These are phyloP conservation scores for Mycena sp. DNA, from an alignment of 1,284 basidiomycete species.

Conservation along the genomic window DNA sequence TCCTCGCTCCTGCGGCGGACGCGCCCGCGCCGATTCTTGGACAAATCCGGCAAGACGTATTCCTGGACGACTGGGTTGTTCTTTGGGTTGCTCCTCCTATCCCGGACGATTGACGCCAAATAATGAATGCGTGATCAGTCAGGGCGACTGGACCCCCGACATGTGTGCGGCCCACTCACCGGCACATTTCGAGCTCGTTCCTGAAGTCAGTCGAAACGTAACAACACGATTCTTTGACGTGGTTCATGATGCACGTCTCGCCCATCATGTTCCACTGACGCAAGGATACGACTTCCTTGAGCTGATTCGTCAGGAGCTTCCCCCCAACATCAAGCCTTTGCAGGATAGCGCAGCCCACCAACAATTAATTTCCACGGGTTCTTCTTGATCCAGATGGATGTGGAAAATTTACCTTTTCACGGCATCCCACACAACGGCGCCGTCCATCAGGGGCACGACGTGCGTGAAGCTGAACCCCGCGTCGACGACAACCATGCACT, in stretches of 20 bases:
- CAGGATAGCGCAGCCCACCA: constrained; percentile 16
- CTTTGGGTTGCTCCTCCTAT: constrained; percentile 58
- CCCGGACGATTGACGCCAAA: too few relatives aligned
- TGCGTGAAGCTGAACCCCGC: constrained; percentile 95
- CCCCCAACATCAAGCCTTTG: constrained; percentile 91
- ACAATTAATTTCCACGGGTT: too few relatives aligned
- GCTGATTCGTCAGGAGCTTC: constrained; percentile 92
- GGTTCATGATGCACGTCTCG: constrained; percentile 91
- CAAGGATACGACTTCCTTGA: constrained; percentile 94
- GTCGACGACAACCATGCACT: constrained; percentile 88
- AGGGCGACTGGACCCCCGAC: constrained; percentile 20
- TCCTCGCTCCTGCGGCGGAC: constrained; percentile 62
- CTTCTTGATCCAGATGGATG: too few relatives aligned
- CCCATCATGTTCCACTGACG: constrained; percentile 99
- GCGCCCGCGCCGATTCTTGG: constrained; percentile 74
- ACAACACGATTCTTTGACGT: constrained; percentile 89
- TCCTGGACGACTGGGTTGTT: constrained; percentile 82
- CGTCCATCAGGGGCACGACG: constrained; percentile 83
- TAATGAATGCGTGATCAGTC: constrained; percentile 20
- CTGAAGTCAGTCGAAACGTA: constrained; percentile 83
- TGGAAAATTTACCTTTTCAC: constrained; percentile 82
- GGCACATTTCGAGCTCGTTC: constrained; percentile 80
- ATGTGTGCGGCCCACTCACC: too few relatives aligned
- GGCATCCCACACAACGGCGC: constrained; percentile 79
- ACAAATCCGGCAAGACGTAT: constrained; percentile 91